Evolutionary conservation across 805 yeast species (phyloP), one percentile per base, ranked within the genome.

Genomic region (Saccharomycopsis sp.): DNA sequence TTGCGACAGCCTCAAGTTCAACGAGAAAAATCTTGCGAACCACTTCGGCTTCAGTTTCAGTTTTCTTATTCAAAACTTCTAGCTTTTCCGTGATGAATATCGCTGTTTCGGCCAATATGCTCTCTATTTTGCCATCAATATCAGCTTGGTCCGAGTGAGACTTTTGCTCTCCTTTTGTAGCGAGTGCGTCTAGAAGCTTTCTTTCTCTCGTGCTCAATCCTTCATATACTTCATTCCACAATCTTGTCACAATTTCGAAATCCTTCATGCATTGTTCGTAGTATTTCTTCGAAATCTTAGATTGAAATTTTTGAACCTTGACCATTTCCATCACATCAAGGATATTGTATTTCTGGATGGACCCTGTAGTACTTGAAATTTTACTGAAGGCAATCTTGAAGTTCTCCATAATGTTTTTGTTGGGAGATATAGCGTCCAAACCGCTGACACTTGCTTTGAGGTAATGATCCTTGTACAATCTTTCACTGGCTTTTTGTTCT

Each of bases 341-440:
- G 17, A 30, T 30, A 17, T 39, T 34, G 13, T 23, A 10, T 2
- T 4, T 18, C 15, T 21, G 27, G 23, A 17, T 19, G n/a, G n/a
- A 7, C n/a, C n/a, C n/a, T n/a, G n/a, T n/a, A 22, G 12, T 20
- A 16, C 27, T 27, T 9, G 30, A 7, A 3, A 38, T 19, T 17
- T 23, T 37, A n/a, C 29, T 29, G 12, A 46, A 39, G n/a, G 43
- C 46, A 18, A 34, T 9, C 16, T 32, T 32, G 17, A 46, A 36
- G 30, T 46, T 46, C 17, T 46, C 49, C 20, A 46, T 35, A 3
- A 46, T 38, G 25, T 46, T 46, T n/a, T 42, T 10, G n/a, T 30
- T 29, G 9, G 46, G n/a, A n/a, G n/a, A n/a, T n/a, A n/a, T n/a
- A n/a, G n/a, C n/a, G n/a, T n/a, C n/a, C n/a, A n/a, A n/a, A n/a